Percentiles rank a stretch among this genome's conserved stretches.
phyloP scores from a whole-genome alignment of 2,329 filamentous ascomycete species.

The Fusarium irregulare region DNA sequence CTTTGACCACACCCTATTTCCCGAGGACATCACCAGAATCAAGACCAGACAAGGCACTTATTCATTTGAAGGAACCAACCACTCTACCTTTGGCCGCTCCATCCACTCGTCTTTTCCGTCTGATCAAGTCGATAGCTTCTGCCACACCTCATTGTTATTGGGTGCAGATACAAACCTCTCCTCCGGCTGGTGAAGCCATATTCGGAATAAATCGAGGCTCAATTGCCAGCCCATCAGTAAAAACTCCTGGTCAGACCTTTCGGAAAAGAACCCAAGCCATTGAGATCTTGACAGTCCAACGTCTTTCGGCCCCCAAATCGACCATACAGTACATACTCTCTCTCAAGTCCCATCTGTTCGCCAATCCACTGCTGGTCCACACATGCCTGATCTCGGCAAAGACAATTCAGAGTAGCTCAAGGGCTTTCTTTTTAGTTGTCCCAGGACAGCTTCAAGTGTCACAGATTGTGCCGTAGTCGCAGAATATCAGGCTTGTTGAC shows the following conservation, averaged over 20 bases:
- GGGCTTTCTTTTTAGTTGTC: conserved; percentile 12
- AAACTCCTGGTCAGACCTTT: conserved; percentile 10
- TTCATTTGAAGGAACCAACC: conserved; percentile 9
- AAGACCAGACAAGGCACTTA: conserved; percentile 2
- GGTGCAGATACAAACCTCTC: conserved; percentile 4
- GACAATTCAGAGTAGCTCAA: conserved; percentile 10
- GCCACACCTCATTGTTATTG: conserved; percentile 19
- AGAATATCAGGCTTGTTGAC: conserved; percentile 29
- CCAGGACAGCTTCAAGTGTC: conserved; percentile 27
- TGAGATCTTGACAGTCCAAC: not conserved
- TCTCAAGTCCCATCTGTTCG: conserved; percentile 23
- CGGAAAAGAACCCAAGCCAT: conserved; percentile 1
- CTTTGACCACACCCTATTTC: conserved; percentile 46
- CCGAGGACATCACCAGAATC: conserved; percentile 21
- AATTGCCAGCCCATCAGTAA: not conserved
- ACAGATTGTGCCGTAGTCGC: conserved; percentile 41
- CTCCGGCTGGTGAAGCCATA: conserved; percentile 1
- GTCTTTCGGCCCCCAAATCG: conserved; percentile 28
- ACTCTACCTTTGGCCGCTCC: conserved; percentile 33
- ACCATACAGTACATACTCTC: conserved; percentile 4
- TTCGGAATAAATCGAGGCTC: conserved; percentile 9
- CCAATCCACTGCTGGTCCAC: conserved; percentile 40
- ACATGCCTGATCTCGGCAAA: conserved; percentile 29
- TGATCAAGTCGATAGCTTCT: conserved; percentile 20
- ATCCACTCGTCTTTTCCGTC: conserved; percentile 24